A percentile compares a stretch with the other conserved stretches of the same genome.
phyloP scores from a whole-genome alignment of 179 eudicot species.

The Spergularia azorica region DNA sequence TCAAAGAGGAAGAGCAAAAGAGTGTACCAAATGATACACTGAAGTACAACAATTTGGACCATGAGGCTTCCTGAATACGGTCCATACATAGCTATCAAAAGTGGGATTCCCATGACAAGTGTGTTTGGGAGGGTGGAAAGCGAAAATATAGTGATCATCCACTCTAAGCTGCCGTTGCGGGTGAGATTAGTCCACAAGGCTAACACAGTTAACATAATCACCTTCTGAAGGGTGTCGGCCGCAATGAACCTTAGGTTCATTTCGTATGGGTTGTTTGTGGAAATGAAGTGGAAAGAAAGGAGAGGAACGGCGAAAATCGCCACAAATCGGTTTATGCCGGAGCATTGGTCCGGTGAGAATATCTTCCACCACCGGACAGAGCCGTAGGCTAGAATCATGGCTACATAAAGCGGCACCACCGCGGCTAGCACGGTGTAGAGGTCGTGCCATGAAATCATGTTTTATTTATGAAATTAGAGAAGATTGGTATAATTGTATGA shows the following conservation, averaged over 20 bases:
- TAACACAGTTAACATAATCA: slow-evolving; percentile 47
- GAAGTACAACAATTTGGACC: slow-evolving; percentile 68
- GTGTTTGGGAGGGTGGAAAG: slow-evolving; percentile 68
- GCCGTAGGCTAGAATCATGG: slow-evolving; percentile 79
- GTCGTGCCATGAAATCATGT: slow-evolving; percentile 65
- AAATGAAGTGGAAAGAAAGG: slow-evolving; percentile 73
- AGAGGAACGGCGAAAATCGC: slow-evolving; percentile 71
- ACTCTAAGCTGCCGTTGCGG: slow-evolving; percentile 49
- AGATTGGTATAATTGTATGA: too few relatives aligned
- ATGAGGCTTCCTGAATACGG: slow-evolving; percentile 47
- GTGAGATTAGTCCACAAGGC: slow-evolving; percentile 51
- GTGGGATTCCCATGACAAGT: slow-evolving; percentile 74
- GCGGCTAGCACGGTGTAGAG: slow-evolving; percentile 64
- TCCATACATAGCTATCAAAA: slow-evolving; percentile 68
- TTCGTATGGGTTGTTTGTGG: slow-evolving; percentile 53
- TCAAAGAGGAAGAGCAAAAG: slow-evolving; percentile 59
- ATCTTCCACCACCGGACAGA: slow-evolving; percentile 85
- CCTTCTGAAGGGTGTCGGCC: slow-evolving; percentile 66
- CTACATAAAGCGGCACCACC: slow-evolving; percentile 68
- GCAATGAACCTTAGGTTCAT: slow-evolving; percentile 69
- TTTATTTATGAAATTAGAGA: too few relatives aligned
- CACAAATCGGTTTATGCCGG: slow-evolving; percentile 77
- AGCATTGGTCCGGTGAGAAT: slow-evolving; percentile 70
- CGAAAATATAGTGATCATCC: slow-evolving; percentile 70
- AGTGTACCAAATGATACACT: slow-evolving; percentile 78